phyloP scores from a whole-genome alignment of 345 rosid genomes.

The Citrus maxima region DNA sequence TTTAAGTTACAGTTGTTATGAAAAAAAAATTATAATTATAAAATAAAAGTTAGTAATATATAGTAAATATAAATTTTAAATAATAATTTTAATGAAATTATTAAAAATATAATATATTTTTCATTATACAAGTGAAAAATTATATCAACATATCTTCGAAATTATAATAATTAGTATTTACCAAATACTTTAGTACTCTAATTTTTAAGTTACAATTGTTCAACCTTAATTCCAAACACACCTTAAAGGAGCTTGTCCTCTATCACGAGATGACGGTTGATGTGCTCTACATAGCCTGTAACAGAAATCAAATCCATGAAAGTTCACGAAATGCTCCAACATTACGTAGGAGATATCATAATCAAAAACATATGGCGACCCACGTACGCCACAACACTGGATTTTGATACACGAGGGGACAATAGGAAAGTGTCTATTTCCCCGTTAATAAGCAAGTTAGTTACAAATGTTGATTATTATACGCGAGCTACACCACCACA shows the following conservation, averaged over 20 bases:
- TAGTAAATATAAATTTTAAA: too few relatives aligned
- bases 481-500: background rate
- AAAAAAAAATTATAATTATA: too few relatives aligned
- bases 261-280: too few relatives aligned
- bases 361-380: background rate
- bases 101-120: too few relatives aligned
- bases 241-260: rapidly evolving
- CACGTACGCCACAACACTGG: too few relatives aligned
- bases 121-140: too few relatives aligned
- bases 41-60: too few relatives aligned
- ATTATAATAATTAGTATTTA: rapidly evolving
- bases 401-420: background rate
- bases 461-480: too few relatives aligned
- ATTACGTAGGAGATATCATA: background rate
- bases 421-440: background rate
- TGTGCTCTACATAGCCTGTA: background rate
- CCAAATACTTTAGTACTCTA: rapidly evolving
- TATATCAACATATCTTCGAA: rapidly evolving
- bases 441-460: background rate
- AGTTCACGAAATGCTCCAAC: background rate
- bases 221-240: rapidly evolving
- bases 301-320: background rate
- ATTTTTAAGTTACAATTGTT: rapidly evolving
- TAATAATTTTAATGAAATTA: too few relatives aligned
- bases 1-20: rapidly evolving